Base-by-base conservation (phyloP, 1,284 basidiomycete species). In the Mycena sp. region DNA sequence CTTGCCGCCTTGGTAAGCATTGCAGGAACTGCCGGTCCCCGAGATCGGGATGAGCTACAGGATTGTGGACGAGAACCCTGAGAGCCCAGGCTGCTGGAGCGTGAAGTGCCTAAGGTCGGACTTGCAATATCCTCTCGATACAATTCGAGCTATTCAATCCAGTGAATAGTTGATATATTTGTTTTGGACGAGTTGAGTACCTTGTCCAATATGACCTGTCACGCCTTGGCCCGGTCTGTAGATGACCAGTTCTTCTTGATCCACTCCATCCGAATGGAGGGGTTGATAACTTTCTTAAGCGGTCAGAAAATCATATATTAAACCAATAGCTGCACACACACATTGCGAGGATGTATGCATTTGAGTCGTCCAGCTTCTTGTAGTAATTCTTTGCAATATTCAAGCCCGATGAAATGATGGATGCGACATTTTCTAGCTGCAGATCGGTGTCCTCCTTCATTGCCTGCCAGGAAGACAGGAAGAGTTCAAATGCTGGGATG, bases 401-500 rank as follows among this genome's bases (percentile, higher is more conserved):
- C 38, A 58, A 37, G n/a, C 57, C 57, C 17, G 57, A 28, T 19
- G 26, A 1, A 19, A 58, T 58, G 16, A 58, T 50, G 32, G 32
- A 25, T 9, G 28, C 37, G 50, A 58, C 21, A 28, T 51, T 48
- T 26, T 56, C 41, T 21, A 25, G 19, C 35, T 4, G n/a, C 43
- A 45, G 35, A 46, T 45, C 43, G 0, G 2, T 3, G 28, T 58
- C 57, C 17, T 17, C 32, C 38, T 26, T 50, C 40, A 65, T 64
- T 19, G 25, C 44, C 32, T 66, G 58, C 61, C 64, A 67, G 14
- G 48, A n/a, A 6, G 53, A 50, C 54, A 68, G 51, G 38, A 68
- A 66, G 29, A 55, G 56, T 23, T 68, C 61, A 46, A 64, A 65
- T 6, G 67, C 54, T 6, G 61, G 64, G 17, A 68, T 58, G 11